phyloP scores from a whole-genome alignment of 2,329 filamentous ascomycete genomes.

The Cadophora sp. region DNA sequence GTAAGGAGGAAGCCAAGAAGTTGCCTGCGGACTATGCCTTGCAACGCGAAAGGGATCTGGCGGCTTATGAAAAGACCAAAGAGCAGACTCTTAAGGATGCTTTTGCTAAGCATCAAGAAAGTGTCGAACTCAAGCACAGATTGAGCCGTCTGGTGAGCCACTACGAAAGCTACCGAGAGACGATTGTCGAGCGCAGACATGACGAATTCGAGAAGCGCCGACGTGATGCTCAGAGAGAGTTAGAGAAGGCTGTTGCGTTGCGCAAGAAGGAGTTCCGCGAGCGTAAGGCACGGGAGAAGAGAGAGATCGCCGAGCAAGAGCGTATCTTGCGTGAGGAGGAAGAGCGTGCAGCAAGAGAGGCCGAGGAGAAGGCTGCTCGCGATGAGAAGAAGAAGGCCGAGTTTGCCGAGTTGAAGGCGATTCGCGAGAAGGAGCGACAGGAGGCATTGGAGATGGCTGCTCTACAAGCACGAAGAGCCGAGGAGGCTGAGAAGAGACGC shows the following conservation, averaged over 20 bases:
- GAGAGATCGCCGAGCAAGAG: constrained; percentile 85
- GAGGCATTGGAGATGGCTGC: constrained; percentile 69
- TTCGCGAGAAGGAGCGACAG: constrained; percentile 71
- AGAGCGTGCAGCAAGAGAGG: constrained; percentile 80
- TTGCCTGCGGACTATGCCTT: constrained; percentile 82
- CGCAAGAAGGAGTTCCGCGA: constrained; percentile 91
- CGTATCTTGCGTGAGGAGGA: constrained; percentile 81
- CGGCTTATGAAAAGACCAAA: constrained; percentile 81
- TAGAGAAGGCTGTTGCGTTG: constrained; percentile 87
- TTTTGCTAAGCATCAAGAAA: constrained; percentile 88
- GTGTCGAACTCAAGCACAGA: constrained; percentile 91
- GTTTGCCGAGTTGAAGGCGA: constrained; percentile 70
- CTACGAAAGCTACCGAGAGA: constrained; percentile 84
- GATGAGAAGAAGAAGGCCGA: constrained; percentile 82
- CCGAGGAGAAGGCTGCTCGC: constrained; percentile 79
- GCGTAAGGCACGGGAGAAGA: constrained; percentile 80
- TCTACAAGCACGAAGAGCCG: constrained; percentile 81
- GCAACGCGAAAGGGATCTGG: constrained; percentile 80
- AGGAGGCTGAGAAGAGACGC: constrained; percentile 82
- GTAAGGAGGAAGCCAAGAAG: constrained; percentile 95
- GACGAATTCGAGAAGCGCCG: constrained; percentile 96
- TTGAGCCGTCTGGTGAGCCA: constrained; percentile 82
- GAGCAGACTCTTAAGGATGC: constrained; percentile 79
- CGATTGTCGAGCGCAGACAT: constrained; percentile 84
- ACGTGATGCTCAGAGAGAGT: constrained; percentile 88